Base-by-base conservation (phyloP, 2,329 filamentous ascomycete species). In the Nigrospora sphaerica region DNA sequence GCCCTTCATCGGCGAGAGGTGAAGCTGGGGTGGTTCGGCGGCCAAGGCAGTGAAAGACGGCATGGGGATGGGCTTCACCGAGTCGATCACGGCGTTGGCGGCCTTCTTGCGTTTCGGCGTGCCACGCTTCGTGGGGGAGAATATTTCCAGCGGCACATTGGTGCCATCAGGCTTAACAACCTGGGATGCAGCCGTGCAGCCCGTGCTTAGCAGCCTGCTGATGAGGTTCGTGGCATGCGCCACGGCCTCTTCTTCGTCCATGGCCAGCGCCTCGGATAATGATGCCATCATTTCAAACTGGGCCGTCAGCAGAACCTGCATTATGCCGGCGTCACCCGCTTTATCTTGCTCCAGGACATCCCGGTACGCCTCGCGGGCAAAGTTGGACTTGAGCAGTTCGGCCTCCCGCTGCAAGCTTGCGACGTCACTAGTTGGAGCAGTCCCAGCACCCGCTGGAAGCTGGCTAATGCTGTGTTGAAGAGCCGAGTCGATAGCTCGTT, bases 201-300 rank as follows among this genome's bases (percentile, higher is more conserved):
- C 92, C 3, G 80, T 80, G 48, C 88, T 81, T 14, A 97, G 74
- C 47, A 98, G 78, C 49, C 86, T 85, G 48, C 80, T 77, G 43
- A 98, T 82, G 40, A 91, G 83, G 18, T 74, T 75, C 62, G 85
- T 89, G 23, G 91, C 93, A 46, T 87, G 83, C 14, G 84, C 73
- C 2, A 96, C 78, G 1, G 92, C 93, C 51, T 95, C 85, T 32
- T 85, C 81, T 62, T 95, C 88, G 48, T 78, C 85, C 83, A 97
- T 89, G 33, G 79, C 74, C 55, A 92, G 79, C 19, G 93, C 88
- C 54, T 88, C 86, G 46, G 85, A 82, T 45, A 98, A 78, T 1
- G 90, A 88, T 5, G 88, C 75, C 50, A 97, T 79, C 2, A 91
- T 92, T 58, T 96, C 91, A 56, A 98, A 95, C 58, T 97, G 92